phyloP scores from a whole-genome alignment of 805 yeast species.

The Wickerhamiella azyma region DNA sequence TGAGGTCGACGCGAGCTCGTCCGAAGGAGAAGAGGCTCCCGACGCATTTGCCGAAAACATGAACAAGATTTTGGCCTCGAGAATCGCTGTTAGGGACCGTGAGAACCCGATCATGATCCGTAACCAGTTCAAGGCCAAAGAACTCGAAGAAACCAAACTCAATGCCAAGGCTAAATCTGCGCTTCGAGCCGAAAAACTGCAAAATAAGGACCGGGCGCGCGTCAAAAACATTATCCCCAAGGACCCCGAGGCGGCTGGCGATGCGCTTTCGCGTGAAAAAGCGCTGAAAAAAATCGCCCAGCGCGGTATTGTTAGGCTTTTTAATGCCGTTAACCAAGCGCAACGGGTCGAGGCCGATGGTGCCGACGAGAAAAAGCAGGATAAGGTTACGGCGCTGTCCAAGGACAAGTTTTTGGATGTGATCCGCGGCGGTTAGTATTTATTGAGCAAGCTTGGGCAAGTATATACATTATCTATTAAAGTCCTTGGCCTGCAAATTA shows the following conservation, averaged over 20 bases:
- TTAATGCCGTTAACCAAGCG: slow-evolving; percentile 70
- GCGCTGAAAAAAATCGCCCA: slow-evolving; percentile 69
- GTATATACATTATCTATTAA: slow-evolving; percentile 24
- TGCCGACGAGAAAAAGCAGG: slow-evolving; percentile 31
- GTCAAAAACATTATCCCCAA: slow-evolving; percentile 53
- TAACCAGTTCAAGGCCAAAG: slow-evolving; percentile 53
- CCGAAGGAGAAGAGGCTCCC: slow-evolving; percentile 16
- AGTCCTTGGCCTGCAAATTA: slow-evolving; percentile 72
- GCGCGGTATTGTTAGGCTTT: slow-evolving; percentile 71
- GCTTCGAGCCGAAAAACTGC: slow-evolving; percentile 57
- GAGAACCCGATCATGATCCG: slow-evolving; percentile 84
- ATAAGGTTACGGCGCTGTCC: slow-evolving; percentile 55
- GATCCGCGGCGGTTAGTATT: slow-evolving; percentile 33
- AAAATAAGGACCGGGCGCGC: slow-evolving; percentile 50
- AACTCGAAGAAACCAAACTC: slow-evolving; percentile 65
- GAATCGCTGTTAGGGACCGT: slow-evolving; percentile 77
- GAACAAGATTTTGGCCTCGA: slow-evolving; percentile 69
- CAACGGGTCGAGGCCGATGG: slow-evolving; percentile 32
- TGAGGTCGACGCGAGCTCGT: neutral
- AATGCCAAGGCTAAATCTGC: slow-evolving; percentile 72
- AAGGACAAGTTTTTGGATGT: slow-evolving; percentile 82
- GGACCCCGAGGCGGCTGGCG: slow-evolving; percentile 40
- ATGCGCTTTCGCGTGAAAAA: slow-evolving; percentile 51
- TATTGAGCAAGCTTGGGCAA: slow-evolving; percentile 3
- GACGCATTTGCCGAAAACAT: slow-evolving; percentile 65